Base-by-base conservation (phyloP, 2,329 filamentous ascomycete species). In the Pyricularia sp. region DNA sequence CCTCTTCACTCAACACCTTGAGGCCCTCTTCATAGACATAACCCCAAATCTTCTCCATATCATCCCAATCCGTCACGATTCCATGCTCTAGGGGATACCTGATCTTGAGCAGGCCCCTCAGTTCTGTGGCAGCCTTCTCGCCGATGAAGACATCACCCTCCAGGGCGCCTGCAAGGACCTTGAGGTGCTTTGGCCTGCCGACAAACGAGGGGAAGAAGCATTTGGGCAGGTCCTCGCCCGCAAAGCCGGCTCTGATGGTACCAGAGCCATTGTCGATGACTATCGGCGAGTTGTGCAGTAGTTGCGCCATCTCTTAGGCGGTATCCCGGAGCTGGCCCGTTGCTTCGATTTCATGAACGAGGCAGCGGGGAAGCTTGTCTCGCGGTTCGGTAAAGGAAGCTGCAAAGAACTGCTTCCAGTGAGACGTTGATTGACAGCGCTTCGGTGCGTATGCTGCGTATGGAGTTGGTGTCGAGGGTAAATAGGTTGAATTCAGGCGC, bases 21-120 rank as follows among this genome's bases (percentile, higher is more conserved):
- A 99, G 89, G 88, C 99, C 95, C 87, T 99, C 98, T 92, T 98
- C 99, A 90, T 98, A 99, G 81, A 95, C 98, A 92, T 99, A 95
- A 85, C 99, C 95, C 95, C 95, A 99, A 79, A 99, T 98, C 91
- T 98, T 98, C 89, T 98, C 95, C 95, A 98, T 98, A 84, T 98
- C 95, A 83, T 99, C 95, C 95, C 95, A 99, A 92, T 98, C 97
- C 86, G 95, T 99, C 81, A 99, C 95, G 79, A 99, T 94, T 95
- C 95, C 95, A 90, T 99, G 95, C 90, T 99, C 95, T 82, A 99
- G 99, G 81, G 95, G 95, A 86, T 99, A 99, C 88, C 95, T 66
- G 75, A 99, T 97, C 86, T 98, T 99, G 74, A 99, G 85, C 71
- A 99, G 83, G 3, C 95, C 95, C 76, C 94, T 89, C 76, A 97